These are phyloP conservation scores for Termitomyces sp. DNA, from an alignment of 768 basidiomycete species.

Conservation along the genomic window DNA sequence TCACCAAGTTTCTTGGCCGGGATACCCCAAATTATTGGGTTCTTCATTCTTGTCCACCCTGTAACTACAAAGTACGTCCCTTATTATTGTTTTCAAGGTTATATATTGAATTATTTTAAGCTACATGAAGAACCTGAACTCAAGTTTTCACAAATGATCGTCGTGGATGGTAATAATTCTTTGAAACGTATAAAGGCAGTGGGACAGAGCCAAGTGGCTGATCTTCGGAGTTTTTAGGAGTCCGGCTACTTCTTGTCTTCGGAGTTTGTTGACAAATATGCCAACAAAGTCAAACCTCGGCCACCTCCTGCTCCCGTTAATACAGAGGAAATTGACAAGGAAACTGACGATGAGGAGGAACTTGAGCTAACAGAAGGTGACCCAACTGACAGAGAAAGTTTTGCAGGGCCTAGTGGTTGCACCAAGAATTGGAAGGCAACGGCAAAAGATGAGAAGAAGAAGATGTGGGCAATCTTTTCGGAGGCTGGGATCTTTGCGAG, in stretches of 20 bases:
- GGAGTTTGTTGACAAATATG: conserved; percentile 24
- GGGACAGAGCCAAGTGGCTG: conserved; percentile 14
- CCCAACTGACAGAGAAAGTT: not conserved
- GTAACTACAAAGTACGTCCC: conserved; percentile 28
- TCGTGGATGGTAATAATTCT: conserved; percentile 32
- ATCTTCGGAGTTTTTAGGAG: conserved; percentile 12
- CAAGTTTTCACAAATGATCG: conserved; percentile 17
- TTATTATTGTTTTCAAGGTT: not conserved
- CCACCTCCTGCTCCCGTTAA: not conserved
- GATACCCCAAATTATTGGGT: conserved; percentile 25
- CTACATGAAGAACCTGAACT: conserved; percentile 28
- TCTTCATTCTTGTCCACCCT: conserved; percentile 34
- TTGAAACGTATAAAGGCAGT: conserved; percentile 21
- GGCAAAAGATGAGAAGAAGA: conserved; percentile 22
- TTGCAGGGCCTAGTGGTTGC: conserved; percentile 8
- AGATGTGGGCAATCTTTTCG: conserved; percentile 31
- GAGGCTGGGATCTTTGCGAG: conserved; percentile 35
- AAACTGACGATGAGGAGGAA: not conserved
- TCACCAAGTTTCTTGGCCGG: conserved; percentile 21
- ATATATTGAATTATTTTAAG: conserved; percentile 8
- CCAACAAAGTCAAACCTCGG: conserved; percentile 22
- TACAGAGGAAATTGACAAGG: too few species aligned
- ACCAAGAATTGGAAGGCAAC: conserved; percentile 30
- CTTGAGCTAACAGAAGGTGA: conserved; percentile 1
- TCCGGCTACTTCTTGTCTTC: conserved; percentile 23